A percentile compares a stretch with the other conserved stretches of the same genome.
These are phyloP conservation scores for Yarrowia divulgata DNA, from an alignment of 805 yeast genomes.

Conservation along the genomic window DNA sequence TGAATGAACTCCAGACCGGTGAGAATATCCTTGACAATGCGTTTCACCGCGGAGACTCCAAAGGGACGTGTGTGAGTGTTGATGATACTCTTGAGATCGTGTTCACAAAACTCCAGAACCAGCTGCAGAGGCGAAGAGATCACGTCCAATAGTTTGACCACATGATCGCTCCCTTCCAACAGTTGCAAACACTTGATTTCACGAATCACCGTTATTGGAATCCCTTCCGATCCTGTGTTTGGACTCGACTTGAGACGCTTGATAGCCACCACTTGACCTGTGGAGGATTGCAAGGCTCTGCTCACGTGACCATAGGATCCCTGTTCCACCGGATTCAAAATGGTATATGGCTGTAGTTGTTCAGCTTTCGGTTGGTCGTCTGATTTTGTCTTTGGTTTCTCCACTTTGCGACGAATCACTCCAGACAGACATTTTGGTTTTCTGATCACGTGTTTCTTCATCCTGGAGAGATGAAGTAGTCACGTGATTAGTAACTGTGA, in stretches of 20 bases:
- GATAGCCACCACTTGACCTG: constrained; percentile 55
- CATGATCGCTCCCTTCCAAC: constrained; percentile 11
- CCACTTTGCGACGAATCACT: constrained; percentile 16
- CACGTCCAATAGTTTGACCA: constrained; percentile 62
- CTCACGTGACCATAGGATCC: constrained; percentile 63
- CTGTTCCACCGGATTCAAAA: constrained; percentile 48
- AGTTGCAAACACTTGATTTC: constrained; percentile 31
- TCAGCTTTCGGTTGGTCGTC: neutral
- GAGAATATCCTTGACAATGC: constrained; percentile 51
- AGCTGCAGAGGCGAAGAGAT: constrained; percentile 48
- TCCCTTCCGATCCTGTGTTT: neutral
- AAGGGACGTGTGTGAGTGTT: constrained; percentile 49
- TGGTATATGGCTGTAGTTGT: constrained; percentile 44
- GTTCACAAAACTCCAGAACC: constrained; percentile 49
- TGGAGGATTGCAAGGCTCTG: constrained; percentile 57
- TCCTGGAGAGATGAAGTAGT: neutral
- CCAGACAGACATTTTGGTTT: constrained; percentile 16
- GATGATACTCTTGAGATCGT: constrained; percentile 53
- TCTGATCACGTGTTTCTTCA: constrained; percentile 31
- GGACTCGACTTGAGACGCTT: constrained; percentile 20
- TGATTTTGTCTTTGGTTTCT: neutral
- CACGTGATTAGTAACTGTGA: neutral
- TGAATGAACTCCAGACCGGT: constrained; percentile 72
- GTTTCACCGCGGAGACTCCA: neutral
- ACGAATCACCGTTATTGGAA: constrained; percentile 8